phyloP scores from a whole-genome alignment of 257 asterid species.

The Jacaranda mimosifolia region DNA sequence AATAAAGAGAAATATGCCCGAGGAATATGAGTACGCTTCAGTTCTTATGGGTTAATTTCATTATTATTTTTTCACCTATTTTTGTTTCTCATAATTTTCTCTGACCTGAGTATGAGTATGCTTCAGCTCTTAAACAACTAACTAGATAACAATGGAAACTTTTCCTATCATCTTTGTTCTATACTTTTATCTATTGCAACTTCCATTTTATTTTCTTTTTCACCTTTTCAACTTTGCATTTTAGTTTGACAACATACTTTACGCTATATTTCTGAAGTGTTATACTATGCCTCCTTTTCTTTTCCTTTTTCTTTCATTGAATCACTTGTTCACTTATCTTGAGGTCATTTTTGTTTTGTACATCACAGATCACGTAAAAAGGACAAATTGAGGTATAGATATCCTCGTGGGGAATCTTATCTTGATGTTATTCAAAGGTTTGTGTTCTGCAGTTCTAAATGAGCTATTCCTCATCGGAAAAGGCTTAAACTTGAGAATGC shows the following conservation, averaged over 20 bases:
- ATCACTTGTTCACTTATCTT: constrained; percentile 21
- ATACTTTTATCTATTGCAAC: background rate
- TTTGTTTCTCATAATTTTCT: constrained; percentile 11
- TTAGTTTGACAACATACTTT: too few species aligned
- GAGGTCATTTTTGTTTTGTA: constrained; percentile 29
- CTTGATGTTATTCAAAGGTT: constrained; percentile 99
- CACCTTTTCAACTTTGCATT: background rate
- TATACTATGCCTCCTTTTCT: background rate
- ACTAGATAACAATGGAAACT: background rate
- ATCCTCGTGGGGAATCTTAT: constrained; percentile 99
- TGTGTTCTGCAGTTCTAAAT: constrained; percentile 35
- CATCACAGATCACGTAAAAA: constrained; percentile 81
- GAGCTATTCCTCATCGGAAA: constrained; percentile 4
- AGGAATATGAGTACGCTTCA: constrained; percentile 86
- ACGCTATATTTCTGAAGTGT: background rate
- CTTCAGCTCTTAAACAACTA: background rate
- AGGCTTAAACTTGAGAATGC: constrained; percentile 31
- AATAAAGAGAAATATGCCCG: constrained; percentile 97
- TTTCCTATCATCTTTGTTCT: too few species aligned
- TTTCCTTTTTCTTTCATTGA: background rate
- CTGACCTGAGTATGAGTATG: background rate
- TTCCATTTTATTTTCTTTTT: background rate
- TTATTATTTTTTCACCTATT: constrained; percentile 3
- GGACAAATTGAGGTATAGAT: constrained; percentile 96
- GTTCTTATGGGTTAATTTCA: constrained; percentile 28